Conservation (phyloP, 768 basidiomycete genomes). For the Macrolepiota fuliginosa region DNA sequence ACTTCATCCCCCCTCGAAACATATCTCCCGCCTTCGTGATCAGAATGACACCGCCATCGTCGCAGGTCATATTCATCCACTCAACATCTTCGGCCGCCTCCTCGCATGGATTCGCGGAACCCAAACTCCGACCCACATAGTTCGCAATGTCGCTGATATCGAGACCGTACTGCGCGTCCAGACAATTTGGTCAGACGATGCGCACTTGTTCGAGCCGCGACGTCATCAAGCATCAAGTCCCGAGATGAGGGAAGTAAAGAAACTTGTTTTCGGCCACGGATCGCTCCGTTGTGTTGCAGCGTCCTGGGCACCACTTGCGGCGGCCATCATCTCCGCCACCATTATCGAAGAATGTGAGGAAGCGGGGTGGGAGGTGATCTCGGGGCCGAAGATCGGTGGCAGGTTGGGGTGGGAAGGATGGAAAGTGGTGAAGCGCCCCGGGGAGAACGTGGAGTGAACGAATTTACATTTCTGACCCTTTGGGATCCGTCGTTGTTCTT, state of each 20-base stretch:
- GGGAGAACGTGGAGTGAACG: neutral
- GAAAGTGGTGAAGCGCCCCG: constrained; percentile 20
- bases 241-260: constrained; percentile 19
- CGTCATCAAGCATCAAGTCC: constrained; percentile 17
- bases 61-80: neutral
- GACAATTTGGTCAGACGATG: constrained; percentile 35
- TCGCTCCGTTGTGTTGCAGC: constrained; percentile 44
- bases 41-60: constrained; percentile 4
- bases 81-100: neutral
- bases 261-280: constrained; percentile 50
- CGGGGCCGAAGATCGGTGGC: constrained; percentile 30
- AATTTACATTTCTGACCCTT: neutral
- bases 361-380: constrained; percentile 23
- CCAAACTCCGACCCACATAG: neutral
- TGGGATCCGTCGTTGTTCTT: neutral
- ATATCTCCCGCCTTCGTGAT: constrained; percentile 34
- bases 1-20: constrained; percentile 49
- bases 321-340: constrained; percentile 43
- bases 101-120: neutral
- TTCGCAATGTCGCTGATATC: constrained; percentile 32
- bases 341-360: constrained; percentile 34
- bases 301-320: constrained; percentile 51
- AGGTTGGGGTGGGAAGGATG: constrained; percentile 47
- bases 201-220: constrained; percentile 39
- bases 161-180: constrained; percentile 29